A percentile compares a stretch with the other conserved stretches of the same genome.
Conservation (phyloP, 2,329 filamentous ascomycete genomes). For the Fonsecaea multimorphosa region DNA sequence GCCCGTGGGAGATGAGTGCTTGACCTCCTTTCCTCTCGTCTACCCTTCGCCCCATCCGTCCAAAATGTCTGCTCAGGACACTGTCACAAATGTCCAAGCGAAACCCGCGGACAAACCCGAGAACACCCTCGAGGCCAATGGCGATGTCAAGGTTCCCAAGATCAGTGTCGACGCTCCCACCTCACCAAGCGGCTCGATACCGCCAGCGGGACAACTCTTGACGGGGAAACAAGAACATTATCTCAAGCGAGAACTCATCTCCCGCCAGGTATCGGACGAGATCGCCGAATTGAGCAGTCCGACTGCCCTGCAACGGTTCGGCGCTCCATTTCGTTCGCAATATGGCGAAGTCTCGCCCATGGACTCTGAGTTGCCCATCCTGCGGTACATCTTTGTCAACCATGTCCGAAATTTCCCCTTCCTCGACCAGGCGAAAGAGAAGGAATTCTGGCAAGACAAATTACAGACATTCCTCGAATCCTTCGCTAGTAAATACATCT, state of each 20-base stretch:
- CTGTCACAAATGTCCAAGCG: constrained; percentile 10
- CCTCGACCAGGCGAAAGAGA: constrained; percentile 92
- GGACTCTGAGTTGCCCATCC: constrained; percentile 89
- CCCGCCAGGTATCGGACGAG: constrained; percentile 86
- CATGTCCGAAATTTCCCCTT: constrained; percentile 98
- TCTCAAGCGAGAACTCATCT: constrained; percentile 92
- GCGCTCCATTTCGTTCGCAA: constrained; percentile 91
- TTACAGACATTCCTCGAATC: constrained; percentile 95
- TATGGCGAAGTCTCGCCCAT: constrained; percentile 90
- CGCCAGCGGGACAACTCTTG: constrained; percentile 67
- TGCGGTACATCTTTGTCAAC: constrained; percentile 96
- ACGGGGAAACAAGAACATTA: constrained; percentile 99
- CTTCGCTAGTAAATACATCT: constrained; percentile 96
- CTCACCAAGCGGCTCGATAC: constrained; percentile 35
- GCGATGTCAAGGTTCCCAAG: constrained; percentile 21
- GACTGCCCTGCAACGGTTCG: constrained; percentile 91
- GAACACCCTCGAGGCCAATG: constrained; percentile 19
- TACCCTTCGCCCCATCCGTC: not conserved
- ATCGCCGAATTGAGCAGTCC: constrained; percentile 93
- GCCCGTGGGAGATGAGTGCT: not conserved
- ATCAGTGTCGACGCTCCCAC: constrained; percentile 19
- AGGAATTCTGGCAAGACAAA: constrained; percentile 99
- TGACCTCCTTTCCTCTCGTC: not conserved
- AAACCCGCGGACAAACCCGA: constrained; percentile 16
- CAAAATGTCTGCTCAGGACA: constrained; percentile 11